Percentiles rank a stretch among this genome's conserved stretches.
Evolutionary conservation across 2,329 filamentous ascomycete species (phyloP).

Genomic region (Aspergillus alliaceus): DNA sequence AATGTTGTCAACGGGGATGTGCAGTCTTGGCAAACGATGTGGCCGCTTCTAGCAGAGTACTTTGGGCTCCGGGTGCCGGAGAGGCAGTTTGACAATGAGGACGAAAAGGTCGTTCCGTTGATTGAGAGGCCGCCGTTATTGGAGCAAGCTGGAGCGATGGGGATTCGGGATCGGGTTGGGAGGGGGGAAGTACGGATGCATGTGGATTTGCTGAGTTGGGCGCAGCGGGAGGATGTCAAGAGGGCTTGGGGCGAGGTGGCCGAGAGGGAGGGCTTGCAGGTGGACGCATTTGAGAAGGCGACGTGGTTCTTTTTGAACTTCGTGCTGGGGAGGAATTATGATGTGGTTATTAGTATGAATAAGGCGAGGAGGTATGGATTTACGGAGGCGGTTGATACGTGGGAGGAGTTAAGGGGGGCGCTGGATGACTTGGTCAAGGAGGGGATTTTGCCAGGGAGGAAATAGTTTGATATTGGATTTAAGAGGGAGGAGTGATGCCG

Average conservation of each 20-base stretch:
- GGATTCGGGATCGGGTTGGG: too few species aligned
- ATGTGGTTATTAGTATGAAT: slow-evolving; percentile 37
- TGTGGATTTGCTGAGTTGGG: slow-evolving; percentile 44
- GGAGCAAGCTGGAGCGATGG: too few species aligned
- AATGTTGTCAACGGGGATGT: slow-evolving; percentile 44
- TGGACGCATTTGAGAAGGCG: slow-evolving; percentile 43
- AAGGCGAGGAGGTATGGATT: slow-evolving; percentile 50
- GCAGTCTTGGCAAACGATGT: slow-evolving; percentile 41
- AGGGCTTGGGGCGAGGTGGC: slow-evolving; percentile 40
- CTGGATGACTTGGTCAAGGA: slow-evolving; percentile 33
- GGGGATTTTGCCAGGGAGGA: slow-evolving; percentile 26
- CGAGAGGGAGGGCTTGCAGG: slow-evolving; percentile 36
- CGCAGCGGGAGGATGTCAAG: slow-evolving; percentile 37
- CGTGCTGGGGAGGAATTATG: slow-evolving; percentile 40
- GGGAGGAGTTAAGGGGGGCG: slow-evolving; percentile 37
- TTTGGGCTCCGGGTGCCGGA: slow-evolving; percentile 29
- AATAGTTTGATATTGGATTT: too few species aligned
- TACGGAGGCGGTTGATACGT: slow-evolving; percentile 42
- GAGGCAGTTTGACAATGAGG: too few species aligned
- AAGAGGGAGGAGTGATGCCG: too few species aligned
- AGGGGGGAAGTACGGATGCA: too few species aligned
- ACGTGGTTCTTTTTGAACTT: slow-evolving; percentile 49
- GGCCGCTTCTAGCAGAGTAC: slow-evolving; percentile 40
- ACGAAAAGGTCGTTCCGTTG: too few species aligned
- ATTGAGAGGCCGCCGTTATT: too few species aligned